Evolutionary conservation across 73 alveolate genomes (phyloP).

Genomic region (Stentor roeselii): DNA sequence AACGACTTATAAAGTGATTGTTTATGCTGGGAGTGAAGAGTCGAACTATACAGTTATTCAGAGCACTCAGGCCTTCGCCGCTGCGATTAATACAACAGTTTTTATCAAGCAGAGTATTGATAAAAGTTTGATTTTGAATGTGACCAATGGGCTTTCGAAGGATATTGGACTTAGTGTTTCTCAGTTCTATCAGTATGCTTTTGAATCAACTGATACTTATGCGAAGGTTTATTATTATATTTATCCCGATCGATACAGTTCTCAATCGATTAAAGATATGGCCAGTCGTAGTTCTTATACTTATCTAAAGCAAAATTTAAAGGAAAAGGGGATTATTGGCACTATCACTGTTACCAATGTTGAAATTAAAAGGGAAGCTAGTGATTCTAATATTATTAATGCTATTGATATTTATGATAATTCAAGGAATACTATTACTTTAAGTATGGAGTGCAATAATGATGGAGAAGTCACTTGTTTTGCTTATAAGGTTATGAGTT

Average conservation of each 20-base stretch:
- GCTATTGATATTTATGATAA: neutral
- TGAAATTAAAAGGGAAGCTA: neutral
- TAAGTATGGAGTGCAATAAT: too few species aligned
- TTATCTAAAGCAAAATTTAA: neutral
- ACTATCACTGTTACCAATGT: neutral
- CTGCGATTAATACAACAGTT: neutral
- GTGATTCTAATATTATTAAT: neutral
- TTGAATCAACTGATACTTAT: neutral
- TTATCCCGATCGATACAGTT: neutral
- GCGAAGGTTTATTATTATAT: too few species aligned
- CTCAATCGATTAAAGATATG: neutral
- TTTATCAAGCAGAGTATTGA: neutral
- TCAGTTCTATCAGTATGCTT: neutral
- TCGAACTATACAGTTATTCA: neutral
- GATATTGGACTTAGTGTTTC: neutral
- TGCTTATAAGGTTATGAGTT: neutral
- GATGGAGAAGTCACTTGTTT: neutral
- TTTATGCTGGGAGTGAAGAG: constrained; percentile 10
- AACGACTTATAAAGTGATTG: neutral
- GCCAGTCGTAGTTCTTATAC: neutral
- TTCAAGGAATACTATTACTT: neutral
- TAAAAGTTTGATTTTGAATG: neutral
- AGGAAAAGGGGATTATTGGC: neutral
- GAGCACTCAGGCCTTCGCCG: neutral
- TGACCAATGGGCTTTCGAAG: neutral